Base-by-base conservation (phyloP, 2,329 filamentous ascomycete genomes). In the Neonectria magnoliae region DNA sequence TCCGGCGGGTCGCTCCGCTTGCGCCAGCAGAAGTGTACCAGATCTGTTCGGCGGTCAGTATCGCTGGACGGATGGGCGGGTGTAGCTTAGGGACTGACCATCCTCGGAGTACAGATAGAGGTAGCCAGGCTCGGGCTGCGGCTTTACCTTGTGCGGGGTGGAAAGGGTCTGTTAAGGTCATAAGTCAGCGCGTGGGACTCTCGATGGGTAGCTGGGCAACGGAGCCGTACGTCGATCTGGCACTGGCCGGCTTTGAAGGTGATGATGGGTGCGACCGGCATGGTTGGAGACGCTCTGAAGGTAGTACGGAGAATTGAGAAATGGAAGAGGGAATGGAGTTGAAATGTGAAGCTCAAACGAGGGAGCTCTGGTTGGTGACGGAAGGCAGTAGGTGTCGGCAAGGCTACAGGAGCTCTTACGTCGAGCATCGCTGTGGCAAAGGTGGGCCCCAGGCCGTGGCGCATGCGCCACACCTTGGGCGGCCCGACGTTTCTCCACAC, bases 11-110 rank as follows among this genome's bases (percentile, higher is more conserved):
- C 87, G 71, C 85, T 87, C 71, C 96, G 91, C 75, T 93, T 90
- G 70, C 94, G 91, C 97, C 97, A 99, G 87, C 94, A 98, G 83
- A 99, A 97, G 83, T 98, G 94, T 66, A 97, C 86, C 65, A 99
- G 88, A 57, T 98, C 92, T 94, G 69, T n/a, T 47, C 47, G 29
- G 16, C 27, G 58, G 52, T 67, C 16, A 64, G 48, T 31, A 27
- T 41, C 48, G 7, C 47, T 44, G 44, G 25, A 14, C 10, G 9
- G n/a, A 18, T n/a, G 3, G 45, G 8, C 2, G 47, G n/a, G 18
- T 1, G 31, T 18, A 5, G n/a, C n/a, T 33, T 20, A 36, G 18
- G 4, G 53, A 58, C 77, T 62, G 76, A 91, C 91, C 95, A 90
- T 98, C 95, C 85, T 97, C 94, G 56, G 87, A 87, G 81, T 96